Conservation (phyloP, 768 basidiomycete species). For the Hericium coralloides region DNA sequence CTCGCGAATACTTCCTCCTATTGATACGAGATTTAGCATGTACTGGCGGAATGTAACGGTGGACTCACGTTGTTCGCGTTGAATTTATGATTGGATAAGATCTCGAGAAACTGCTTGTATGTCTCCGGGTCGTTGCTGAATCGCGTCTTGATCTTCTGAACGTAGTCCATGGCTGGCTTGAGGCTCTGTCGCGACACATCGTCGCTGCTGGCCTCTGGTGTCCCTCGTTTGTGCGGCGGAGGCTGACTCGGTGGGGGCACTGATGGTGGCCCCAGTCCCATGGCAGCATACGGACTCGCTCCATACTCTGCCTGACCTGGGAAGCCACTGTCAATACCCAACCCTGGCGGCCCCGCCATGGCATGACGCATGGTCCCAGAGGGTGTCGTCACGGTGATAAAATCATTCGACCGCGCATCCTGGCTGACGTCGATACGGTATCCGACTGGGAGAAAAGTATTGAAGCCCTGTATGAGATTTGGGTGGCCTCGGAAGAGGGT, state of each 20-base stretch:
- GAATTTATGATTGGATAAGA: constrained; percentile 58
- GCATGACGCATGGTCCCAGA: constrained; percentile 40
- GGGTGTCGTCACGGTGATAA: constrained; percentile 75
- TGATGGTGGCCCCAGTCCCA: not conserved
- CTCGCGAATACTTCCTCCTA: constrained; percentile 63
- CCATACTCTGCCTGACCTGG: not conserved
- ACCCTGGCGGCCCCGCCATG: constrained; percentile 16
- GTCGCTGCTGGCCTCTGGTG: constrained; percentile 2
- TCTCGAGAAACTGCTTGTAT: constrained; percentile 71
- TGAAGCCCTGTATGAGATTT: constrained; percentile 91
- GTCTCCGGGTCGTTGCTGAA: constrained; percentile 75
- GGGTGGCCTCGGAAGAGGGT: constrained; percentile 89
- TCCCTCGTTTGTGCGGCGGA: not conserved
- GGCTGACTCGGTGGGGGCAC: not conserved
- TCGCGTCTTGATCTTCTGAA: constrained; percentile 93
- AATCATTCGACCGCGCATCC: constrained; percentile 52
- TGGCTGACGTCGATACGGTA: constrained; percentile 83
- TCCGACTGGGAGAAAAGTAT: constrained; percentile 91
- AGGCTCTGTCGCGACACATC: constrained; percentile 25
- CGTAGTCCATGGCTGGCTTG: constrained; percentile 85
- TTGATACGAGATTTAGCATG: constrained; percentile 8
- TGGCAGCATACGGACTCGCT: constrained; percentile 3
- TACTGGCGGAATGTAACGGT: constrained; percentile 6
- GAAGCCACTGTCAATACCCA: not conserved
- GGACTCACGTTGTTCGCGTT: constrained; percentile 38